Evolutionary conservation across 208 protist species (phyloP).

Genomic region (Tritrichomonas musculus): DNA sequence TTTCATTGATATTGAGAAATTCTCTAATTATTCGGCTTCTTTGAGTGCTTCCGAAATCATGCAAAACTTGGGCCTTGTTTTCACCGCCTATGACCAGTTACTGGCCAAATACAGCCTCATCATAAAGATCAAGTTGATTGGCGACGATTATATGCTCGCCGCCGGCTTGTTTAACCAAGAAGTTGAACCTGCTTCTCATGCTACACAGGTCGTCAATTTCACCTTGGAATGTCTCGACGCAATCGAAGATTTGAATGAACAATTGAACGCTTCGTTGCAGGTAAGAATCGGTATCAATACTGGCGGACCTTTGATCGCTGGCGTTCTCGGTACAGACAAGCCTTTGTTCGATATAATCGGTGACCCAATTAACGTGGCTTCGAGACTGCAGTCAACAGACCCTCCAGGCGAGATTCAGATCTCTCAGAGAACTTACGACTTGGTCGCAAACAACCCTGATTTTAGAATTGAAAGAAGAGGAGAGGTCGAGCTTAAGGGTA

Average conservation of each 20-base stretch:
- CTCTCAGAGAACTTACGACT: background rate
- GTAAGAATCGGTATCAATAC: background rate
- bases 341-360: constrained; percentile 25
- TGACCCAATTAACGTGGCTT: background rate
- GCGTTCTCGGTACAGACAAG: background rate
- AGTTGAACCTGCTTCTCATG: background rate
- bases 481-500: background rate
- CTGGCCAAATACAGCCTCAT: background rate
- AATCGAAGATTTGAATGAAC: background rate
- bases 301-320: background rate
- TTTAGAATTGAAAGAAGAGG: background rate
- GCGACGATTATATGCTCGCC: constrained; percentile 21
- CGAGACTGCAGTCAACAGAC: background rate
- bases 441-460: background rate
- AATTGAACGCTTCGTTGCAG: background rate
- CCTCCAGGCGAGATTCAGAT: background rate
- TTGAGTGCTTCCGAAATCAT: background rate
- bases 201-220: background rate
- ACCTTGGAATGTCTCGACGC: background rate
- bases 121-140: background rate
- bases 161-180: background rate
- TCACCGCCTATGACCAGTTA: background rate
- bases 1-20: constrained; percentile 16
- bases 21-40: background rate
- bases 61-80: background rate